phyloP scores from a whole-genome alignment of 352 stramenopile species.

The Phytophthora aleatoria region DNA sequence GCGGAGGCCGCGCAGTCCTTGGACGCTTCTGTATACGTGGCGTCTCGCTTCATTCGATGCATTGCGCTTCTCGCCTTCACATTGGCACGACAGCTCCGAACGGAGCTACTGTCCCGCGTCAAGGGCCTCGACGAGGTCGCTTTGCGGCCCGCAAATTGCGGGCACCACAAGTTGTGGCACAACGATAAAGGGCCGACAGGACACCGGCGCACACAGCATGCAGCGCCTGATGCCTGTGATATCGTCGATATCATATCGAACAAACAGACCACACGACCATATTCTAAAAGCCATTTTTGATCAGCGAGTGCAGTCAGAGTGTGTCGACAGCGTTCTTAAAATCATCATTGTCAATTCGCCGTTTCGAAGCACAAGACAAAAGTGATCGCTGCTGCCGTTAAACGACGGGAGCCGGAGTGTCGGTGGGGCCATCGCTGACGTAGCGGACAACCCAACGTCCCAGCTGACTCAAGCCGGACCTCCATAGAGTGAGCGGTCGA shows the following conservation, averaged over 20 bases:
- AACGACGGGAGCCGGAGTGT: conserved; percentile 17
- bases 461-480: conserved; percentile 14
- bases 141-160: not conserved
- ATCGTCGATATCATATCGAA: not conserved
- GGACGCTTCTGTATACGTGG: not conserved
- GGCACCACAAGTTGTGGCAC: not conserved
- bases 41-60: not conserved
- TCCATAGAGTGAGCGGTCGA: conserved; percentile 26
- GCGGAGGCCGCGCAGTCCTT: not conserved
- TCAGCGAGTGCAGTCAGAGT: not conserved
- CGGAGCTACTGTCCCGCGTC: conserved; percentile 9
- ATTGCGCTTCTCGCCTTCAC: conserved; percentile 10
- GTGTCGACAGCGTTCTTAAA: not conserved
- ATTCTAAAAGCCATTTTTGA: not conserved
- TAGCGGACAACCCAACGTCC: not conserved
- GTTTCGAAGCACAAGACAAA: conserved; percentile 10
- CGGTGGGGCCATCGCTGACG: conserved; percentile 1
- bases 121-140: not conserved
- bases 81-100: conserved; percentile 13
- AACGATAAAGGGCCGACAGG: not conserved
- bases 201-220: not conserved
- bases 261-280: conserved; percentile 2
- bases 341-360: not conserved
- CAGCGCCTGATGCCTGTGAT: conserved; percentile 6
- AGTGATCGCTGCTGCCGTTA: conserved; percentile 11